These are phyloP conservation scores for Saccharomycopsis selenospora DNA, from an alignment of 805 yeast species.

Conservation along the genomic window DNA sequence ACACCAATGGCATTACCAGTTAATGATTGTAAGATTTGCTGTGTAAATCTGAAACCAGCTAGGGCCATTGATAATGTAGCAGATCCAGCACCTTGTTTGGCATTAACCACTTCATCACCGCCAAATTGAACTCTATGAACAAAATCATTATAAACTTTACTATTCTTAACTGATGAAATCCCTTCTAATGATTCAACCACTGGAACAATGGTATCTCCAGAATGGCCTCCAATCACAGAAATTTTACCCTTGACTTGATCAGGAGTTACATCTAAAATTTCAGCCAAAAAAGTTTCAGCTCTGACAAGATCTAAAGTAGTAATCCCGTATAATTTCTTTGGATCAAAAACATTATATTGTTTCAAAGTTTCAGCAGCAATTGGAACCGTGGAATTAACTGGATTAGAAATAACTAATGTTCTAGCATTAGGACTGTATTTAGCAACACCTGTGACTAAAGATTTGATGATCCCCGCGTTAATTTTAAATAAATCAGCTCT, in stretches of 20 bases:
- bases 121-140: constrained; percentile 76
- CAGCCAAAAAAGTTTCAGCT: constrained; percentile 57
- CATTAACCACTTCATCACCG: constrained; percentile 84
- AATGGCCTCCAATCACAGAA: constrained; percentile 80
- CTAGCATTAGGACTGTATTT: constrained; percentile 61
- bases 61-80: constrained; percentile 84
- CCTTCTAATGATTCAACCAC: constrained; percentile 45
- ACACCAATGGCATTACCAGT: constrained; percentile 30
- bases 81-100: constrained; percentile 77
- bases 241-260: constrained; percentile 31
- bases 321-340: constrained; percentile 74
- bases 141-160: constrained; percentile 44
- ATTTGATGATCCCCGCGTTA: constrained; percentile 74
- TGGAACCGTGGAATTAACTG: constrained; percentile 80
- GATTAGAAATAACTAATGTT: constrained; percentile 64
- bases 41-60: constrained; percentile 72
- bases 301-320: constrained; percentile 75
- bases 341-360: constrained; percentile 61
- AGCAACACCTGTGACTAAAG: constrained; percentile 63
- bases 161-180: constrained; percentile 34
- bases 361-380: constrained; percentile 74
- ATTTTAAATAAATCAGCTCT: constrained; percentile 79
- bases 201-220: constrained; percentile 78
- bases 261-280: constrained; percentile 9
- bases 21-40: constrained; percentile 50